Conservation (phyloP, 2,329 filamentous ascomycete species). For the Biscogniauxia mediterranea region DNA sequence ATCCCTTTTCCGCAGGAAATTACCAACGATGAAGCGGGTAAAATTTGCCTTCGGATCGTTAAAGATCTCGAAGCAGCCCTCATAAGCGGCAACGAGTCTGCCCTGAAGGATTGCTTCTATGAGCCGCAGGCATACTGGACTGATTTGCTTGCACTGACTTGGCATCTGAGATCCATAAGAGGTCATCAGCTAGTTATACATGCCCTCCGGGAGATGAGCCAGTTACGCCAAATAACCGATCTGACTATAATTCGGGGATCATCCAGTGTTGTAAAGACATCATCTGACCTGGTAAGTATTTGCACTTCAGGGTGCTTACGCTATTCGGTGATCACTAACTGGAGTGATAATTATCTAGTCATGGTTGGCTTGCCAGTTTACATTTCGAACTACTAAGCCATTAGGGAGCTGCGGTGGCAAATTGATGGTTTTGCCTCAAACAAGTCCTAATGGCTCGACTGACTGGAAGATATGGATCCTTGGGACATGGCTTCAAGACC, state of each 20-base stretch:
- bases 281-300: no score
- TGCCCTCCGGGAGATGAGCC: constrained; percentile 19
- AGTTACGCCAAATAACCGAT: constrained; percentile 11
- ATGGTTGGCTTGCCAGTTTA: constrained; percentile 17
- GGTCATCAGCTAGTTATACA: constrained; percentile 23
- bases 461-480: constrained; percentile 38
- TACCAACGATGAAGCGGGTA: no score
- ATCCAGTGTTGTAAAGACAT: no score
- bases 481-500: constrained; percentile 28
- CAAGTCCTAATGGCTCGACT: background rate
- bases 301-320: no score
- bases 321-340: no score
- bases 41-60: no score
- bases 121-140: constrained; percentile 36
- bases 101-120: constrained; percentile 31
- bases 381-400: constrained; percentile 33
- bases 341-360: no score
- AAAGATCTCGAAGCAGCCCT: no score
- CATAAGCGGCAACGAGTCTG: no score
- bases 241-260: no score
- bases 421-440: constrained; percentile 30
- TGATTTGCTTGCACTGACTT: constrained; percentile 37
- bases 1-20: no score
- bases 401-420: constrained; percentile 32
- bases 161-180: constrained; percentile 36